These are phyloP conservation scores for Symmetrospora coprosmae DNA, from an alignment of 768 basidiomycete genomes.

Conservation along the genomic window DNA sequence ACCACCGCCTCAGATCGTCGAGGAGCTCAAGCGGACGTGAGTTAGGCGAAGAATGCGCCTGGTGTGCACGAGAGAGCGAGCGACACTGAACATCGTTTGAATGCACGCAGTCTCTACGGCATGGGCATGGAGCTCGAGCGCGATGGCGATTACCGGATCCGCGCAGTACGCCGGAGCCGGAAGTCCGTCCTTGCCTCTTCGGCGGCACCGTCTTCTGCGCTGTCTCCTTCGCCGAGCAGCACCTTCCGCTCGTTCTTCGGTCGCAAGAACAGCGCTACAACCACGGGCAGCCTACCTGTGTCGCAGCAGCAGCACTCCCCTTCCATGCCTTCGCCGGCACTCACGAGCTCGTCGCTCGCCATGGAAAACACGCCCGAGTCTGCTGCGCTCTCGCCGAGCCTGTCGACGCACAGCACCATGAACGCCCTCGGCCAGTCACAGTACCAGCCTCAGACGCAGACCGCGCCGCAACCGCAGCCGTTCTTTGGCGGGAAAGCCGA, in stretches of 20 bases:
- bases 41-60: too few species aligned
- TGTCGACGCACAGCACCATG: not conserved
- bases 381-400: not conserved
- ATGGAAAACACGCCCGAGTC: conserved; percentile 5
- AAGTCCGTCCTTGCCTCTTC: conserved; percentile 40
- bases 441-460: conserved; percentile 36
- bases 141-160: conserved; percentile 80
- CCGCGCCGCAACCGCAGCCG: conserved; percentile 41
- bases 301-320: too few species aligned
- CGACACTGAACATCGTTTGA: not conserved
- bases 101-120: conserved; percentile 46
- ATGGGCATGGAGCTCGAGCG: conserved; percentile 82
- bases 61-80: too few species aligned
- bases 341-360: conserved; percentile 2
- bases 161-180: conserved; percentile 66
- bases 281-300: conserved; percentile 6
- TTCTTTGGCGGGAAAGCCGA: conserved; percentile 69
- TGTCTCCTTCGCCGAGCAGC: conserved; percentile 23
- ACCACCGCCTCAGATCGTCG: conserved; percentile 68
- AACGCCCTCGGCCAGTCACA: not conserved
- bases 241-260: conserved; percentile 25
- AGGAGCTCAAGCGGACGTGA: too few species aligned
- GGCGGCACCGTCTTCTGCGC: not conserved
- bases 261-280: conserved; percentile 19
- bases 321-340: conserved; percentile 20